Base-by-base conservation (phyloP, 371 early-diverging fungal species). In the Batkoa obscura region DNA sequence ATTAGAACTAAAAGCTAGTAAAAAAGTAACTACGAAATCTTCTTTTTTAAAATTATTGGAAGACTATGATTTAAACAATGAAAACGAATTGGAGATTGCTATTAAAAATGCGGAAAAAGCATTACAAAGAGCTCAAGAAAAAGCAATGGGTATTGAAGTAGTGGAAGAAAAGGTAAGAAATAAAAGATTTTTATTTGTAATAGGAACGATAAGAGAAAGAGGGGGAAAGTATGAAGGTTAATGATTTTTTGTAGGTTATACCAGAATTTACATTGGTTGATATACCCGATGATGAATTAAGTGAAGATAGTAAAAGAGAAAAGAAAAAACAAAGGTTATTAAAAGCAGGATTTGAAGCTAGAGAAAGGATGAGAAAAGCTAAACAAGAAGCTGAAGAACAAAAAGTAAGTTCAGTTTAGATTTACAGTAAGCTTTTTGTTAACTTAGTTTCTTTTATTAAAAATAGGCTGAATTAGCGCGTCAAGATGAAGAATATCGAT, bases 321-420 rank as follows among this genome's bases (percentile, higher is more conserved):
- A 91, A 93, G 62, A 75, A 79, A 61, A 88, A 84, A 56, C 90
- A 91, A 62, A 70, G 76, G 30, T 59, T 88, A 10, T 69, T 90
- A 58, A 88, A 88, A 60, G 88, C 84, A 4, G 76, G 79, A 15
- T 76, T 79, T 53, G 92, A 89, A 48, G 87, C 87, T 0, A 74
- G 90, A 46, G 79, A 81, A 64, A 70, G 86, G 9, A 78, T 78
- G n/a, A 74, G 79, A 42, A 68, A 67, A 30, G 89, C 84, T 31
- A 86, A 86, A 62, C 23, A 23, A 23, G 85, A 87, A 55, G 83
- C 84, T 55, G 62, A 69, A 33, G 66, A 64, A 13, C 63, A 64
- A 43, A 74, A 80, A 66, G 73, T 73, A 66, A 45, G 10, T 15
- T 23, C 12, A 8, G 8, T 32, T 12, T 15, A 9, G 10, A 32